phyloP scores from a whole-genome alignment of 768 basidiomycete genomes.

The Boletus rubropictus region DNA sequence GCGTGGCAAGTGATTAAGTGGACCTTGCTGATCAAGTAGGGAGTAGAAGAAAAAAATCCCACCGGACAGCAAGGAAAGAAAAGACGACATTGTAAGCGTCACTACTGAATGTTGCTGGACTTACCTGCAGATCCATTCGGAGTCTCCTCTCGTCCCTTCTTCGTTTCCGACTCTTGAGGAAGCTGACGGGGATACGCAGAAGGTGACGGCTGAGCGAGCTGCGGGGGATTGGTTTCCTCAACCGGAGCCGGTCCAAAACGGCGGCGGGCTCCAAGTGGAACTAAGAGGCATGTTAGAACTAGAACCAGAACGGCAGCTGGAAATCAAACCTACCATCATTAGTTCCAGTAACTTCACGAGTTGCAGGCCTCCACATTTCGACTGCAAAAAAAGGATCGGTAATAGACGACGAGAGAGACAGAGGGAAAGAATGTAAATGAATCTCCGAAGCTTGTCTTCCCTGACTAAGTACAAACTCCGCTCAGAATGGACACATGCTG shows the following conservation, averaged over 20 bases:
- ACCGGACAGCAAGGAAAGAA: conserved; percentile 33
- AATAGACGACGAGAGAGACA: conserved; percentile 10
- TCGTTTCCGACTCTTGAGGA: conserved; percentile 51
- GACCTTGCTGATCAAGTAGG: conserved; percentile 29
- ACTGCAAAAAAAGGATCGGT: conserved; percentile 30
- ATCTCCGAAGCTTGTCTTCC: conserved; percentile 27
- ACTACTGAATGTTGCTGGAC: conserved; percentile 37
- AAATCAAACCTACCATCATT: conserved; percentile 70
- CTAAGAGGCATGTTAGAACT: conserved; percentile 33
- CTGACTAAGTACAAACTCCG: conserved; percentile 29
- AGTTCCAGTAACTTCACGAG: conserved; percentile 85
- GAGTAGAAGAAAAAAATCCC: conserved; percentile 20
- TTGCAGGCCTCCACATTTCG: conserved; percentile 84
- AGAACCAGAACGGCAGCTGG: conserved; percentile 3
- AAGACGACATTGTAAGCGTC: conserved; percentile 35
- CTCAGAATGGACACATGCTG: conserved; percentile 28
- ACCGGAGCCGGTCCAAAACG: conserved; percentile 85
- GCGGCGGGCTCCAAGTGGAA: conserved; percentile 81
- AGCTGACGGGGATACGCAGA: conserved; percentile 74
- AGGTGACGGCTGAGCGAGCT: conserved; percentile 81
- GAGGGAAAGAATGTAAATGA: conserved; percentile 26
- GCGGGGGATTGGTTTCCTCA: conserved; percentile 77
- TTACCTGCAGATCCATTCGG: conserved; percentile 73
- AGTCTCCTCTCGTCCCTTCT: conserved; percentile 65
- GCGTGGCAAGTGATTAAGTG: conserved; percentile 32